Evolutionary conservation across 148 eudicot genomes (phyloP).

Genomic region (Dianthus caryophyllus): DNA sequence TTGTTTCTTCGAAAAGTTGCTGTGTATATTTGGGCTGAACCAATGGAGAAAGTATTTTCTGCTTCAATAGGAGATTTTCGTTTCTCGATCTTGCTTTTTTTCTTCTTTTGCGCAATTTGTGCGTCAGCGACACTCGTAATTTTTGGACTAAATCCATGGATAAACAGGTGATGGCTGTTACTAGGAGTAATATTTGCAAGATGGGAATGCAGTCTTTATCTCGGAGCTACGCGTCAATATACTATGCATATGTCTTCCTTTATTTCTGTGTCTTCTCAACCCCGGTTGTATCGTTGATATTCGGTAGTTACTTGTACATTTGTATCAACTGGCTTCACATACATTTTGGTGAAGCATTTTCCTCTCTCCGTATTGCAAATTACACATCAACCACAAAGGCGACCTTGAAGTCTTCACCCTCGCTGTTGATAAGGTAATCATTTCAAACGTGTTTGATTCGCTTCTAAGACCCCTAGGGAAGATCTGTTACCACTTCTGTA

Average conservation of each 20-base stretch:
- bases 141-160: too few relatives aligned
- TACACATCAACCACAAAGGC: constrained; percentile 65
- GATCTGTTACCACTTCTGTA: too few relatives aligned
- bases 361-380: constrained; percentile 93
- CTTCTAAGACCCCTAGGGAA: too few relatives aligned
- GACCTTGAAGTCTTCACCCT: constrained; percentile 92
- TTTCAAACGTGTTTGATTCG: too few relatives aligned
- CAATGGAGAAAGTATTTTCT: too few relatives aligned
- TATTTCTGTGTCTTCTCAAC: constrained; percentile 98
- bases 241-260: constrained; percentile 94
- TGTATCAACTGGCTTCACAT: constrained; percentile 96
- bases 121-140: too few relatives aligned
- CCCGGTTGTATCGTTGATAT: constrained; percentile 86
- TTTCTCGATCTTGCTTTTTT: neutral
- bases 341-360: constrained; percentile 97
- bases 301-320: constrained; percentile 91
- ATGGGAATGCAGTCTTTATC: constrained; percentile 74
- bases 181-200: constrained; percentile 86
- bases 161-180: constrained; percentile 88
- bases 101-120: too few relatives aligned
- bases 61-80: too few relatives aligned
- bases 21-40: too few relatives aligned
- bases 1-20: neutral
- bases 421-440: constrained; percentile 98
- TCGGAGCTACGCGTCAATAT: constrained; percentile 69